Evolutionary conservation across 768 basidiomycete genomes (phyloP), one percentile per base, ranked within the genome.

Genomic region (Boletus sensibilis): DNA sequence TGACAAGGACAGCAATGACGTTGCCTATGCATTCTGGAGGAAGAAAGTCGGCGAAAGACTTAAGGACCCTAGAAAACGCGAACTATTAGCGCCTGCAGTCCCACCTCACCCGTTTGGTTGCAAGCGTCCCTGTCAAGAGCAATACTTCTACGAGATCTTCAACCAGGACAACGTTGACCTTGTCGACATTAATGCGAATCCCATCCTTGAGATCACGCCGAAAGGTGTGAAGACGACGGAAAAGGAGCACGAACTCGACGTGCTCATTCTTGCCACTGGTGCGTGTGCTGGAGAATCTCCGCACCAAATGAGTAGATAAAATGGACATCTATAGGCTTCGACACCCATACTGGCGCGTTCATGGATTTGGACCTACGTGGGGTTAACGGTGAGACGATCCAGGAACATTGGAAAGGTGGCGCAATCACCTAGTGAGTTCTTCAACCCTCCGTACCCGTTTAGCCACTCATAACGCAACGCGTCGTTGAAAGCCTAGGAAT

Each of bases 381-480:
- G 0, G 0, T 58, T 5, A n/a, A 50, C 9, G 59, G 53, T 10
- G 50, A 59, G 47, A 53, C 56, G 2, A 59, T 59, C 25, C 58
- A 54, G 40, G 52, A 64, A 0, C 64, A 62, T 14, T 64, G 63
- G 56, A 21, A 14, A 42, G 56, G 62, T 11, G 49, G 56, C 18
- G 35, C 42, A n/a, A 29, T 27, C 33, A 64, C 63, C 8, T 65
- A 56, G 59, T 65, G 14, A 37, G 63, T 33, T n/a, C 4, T 37
- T 27, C 18, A 12, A 43, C 21, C 5, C 0, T 40, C 48, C 16
- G 1, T 27, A 8, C 21, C 13, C 16, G 8, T 13, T 35, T 16
- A 14, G 2, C 8, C 12, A 14, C 8, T n/a, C 9, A 16, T 21
- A 16, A 27, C 31, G 13, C 18, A 21, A 49, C 4, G 14, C 12